Base-by-base conservation (phyloP, 345 rosid species). In the Rhizophora mangle region DNA sequence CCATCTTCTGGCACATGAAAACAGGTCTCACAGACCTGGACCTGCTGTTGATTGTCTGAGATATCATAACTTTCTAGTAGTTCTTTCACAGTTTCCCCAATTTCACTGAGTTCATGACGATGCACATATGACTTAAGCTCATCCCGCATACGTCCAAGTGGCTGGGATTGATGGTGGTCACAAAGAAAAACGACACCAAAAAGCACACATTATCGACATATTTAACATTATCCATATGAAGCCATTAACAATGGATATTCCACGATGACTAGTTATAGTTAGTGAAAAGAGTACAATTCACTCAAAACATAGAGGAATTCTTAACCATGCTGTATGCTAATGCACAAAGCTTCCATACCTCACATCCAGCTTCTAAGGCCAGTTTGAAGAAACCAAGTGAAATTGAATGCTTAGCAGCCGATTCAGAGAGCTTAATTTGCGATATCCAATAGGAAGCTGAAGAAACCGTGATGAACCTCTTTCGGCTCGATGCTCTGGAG, bases 381-480 rank as follows among this genome's bases (percentile, higher is more conserved):
- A 95, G 97, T 77, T 87, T 91, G 78, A 95, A 91, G 72, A 95
- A 91, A 8, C 92, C 97, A 18, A 95, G 89, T 6, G 99, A 87
- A 63, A 95, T 72, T 0, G 90, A 82, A 55, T 95, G 98, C 82
- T 87, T 88, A 10, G 83, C 87, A 57, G 79, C 88, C 9, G 92
- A 78, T 78, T 94, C 97, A 20, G 95, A 84, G 60, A 86, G 82
- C 86, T 84, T 89, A 65, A 94, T 89, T 70, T 91, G 96, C 0
- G 83, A 26, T 22, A 89, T 63, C 98, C 98, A 94, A 67, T 89
- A 91, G 1, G 92, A 62, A 67, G 90, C 73, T 3, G 95, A 87
- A 55, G 82, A 75, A 37, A 89, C 72, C 31, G 46, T 70, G 74
- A 66, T 78, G 71, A 77, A 81, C 84, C 77, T 94, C 80, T 72